Percentiles rank a stretch among this genome's conserved stretches.
phyloP scores from a whole-genome alignment of 176 grass and related monocot species.

The Zizania latifolia region DNA sequence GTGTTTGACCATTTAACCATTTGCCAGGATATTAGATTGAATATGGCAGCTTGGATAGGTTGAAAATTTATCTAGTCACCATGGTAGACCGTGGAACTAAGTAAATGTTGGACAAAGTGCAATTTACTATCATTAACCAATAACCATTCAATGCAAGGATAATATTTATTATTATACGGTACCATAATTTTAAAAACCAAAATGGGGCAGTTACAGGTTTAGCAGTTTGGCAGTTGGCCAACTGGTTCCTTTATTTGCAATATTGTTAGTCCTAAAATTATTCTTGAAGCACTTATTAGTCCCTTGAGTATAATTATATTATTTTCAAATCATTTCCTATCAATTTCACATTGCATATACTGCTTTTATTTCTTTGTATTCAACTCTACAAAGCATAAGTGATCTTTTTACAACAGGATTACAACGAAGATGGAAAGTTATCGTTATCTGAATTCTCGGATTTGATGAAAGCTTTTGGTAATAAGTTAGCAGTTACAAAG shows the following conservation, averaged over 20 bases:
- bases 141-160: too few relatives aligned
- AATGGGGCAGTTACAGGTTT: too few relatives aligned
- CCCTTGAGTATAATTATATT: neutral
- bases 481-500: slow-evolving; percentile 61
- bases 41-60: neutral
- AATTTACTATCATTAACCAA: too few relatives aligned
- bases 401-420: slow-evolving; percentile 54
- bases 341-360: neutral
- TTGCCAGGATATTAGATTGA: neutral
- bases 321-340: neutral
- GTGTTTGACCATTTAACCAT: too few relatives aligned
- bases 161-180: too few relatives aligned
- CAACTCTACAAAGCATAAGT: neutral
- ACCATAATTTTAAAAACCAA: too few relatives aligned
- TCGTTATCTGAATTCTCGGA: slow-evolving; percentile 77
- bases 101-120: too few relatives aligned
- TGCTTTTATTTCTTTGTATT: slow-evolving; percentile 27
- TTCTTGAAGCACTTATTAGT: neutral
- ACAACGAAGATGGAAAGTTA: slow-evolving; percentile 63
- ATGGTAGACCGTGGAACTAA: too few relatives aligned
- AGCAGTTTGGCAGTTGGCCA: too few relatives aligned
- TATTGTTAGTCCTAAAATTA: neutral
- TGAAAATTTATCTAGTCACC: too few relatives aligned
- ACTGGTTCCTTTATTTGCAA: neutral
- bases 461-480: slow-evolving; percentile 92